Evolutionary conservation across 805 yeast genomes (phyloP).

Genomic region (Kodamaea lidongshanica): DNA sequence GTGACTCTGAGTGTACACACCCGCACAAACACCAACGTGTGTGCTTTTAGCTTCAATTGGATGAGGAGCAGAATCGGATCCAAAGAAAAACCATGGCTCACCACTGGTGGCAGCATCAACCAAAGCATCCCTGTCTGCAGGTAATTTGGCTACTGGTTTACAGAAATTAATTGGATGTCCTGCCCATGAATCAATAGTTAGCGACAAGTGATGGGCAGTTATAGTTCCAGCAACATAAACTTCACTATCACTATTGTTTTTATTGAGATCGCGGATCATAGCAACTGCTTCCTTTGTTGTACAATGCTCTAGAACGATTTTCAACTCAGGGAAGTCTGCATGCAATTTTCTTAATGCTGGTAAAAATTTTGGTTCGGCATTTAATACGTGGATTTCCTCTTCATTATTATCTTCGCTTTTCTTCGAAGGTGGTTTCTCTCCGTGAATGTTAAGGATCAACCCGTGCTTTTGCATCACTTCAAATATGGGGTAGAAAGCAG

Average conservation of each 20-base stretch:
- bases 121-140: conserved; percentile 74
- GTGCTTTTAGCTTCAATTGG: conserved; percentile 73
- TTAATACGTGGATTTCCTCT: conserved; percentile 78
- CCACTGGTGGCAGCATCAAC: conserved; percentile 88
- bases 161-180: conserved; percentile 94
- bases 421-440: conserved; percentile 73
- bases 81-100: conserved; percentile 87
- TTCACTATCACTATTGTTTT: conserved; percentile 14
- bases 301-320: conserved; percentile 90
- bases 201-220: conserved; percentile 88
- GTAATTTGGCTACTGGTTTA: conserved; percentile 95
- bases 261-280: conserved; percentile 62
- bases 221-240: conserved; percentile 82
- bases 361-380: conserved; percentile 87
- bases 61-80: conserved; percentile 98
- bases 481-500: conserved; percentile 82
- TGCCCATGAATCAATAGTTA: conserved; percentile 94
- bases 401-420: conserved; percentile 41
- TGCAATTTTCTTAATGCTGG: conserved; percentile 84
- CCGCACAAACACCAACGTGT: conserved; percentile 90
- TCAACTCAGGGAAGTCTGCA: conserved; percentile 73
- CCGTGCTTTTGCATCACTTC: conserved; percentile 77
- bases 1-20: conserved; percentile 85
- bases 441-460: conserved; percentile 83
- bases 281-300: conserved; percentile 86